Evolutionary conservation across 345 rosid genomes (phyloP), one percentile per base, ranked within the genome.

Genomic region (Moricandia arvensis): DNA sequence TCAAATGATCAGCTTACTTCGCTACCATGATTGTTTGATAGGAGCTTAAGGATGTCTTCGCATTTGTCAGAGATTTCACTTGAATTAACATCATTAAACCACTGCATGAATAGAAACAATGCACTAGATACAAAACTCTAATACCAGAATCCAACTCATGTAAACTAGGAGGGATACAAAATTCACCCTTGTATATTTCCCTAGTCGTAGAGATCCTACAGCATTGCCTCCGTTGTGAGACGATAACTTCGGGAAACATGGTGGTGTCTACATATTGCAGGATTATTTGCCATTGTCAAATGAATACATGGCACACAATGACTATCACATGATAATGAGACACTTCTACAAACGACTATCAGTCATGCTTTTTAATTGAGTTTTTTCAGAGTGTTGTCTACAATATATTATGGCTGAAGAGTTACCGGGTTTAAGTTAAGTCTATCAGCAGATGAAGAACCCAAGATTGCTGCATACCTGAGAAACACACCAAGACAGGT

Each of bases 391-490:
- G 26, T 64, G 43, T 26, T 62, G 58, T 49, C 57, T 54, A 55
- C 9, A 54, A 70, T 30, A n/a, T 30, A 54, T 37, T 38, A 53
- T 24, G 61, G 53, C 41, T 71, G 57, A 59, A 72, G 24, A 33
- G 16, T 81, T 86, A 93, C 98, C 82, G 91, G 96, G 59, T 78
- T 83, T 75, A 90, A 45, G 76, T 74, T 57, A 75, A 84, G 74
- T 85, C 69, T 86, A 71, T 81, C 83, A 15, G 63, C 69, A 58
- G 89, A 84, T 43, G 89, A 80, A 68, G 94, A 80, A 75, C 98
- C 98, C 84, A 90, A 77, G 35, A 93, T 87, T 80, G 91, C 91
- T 75, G 97, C 90, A 86, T 92, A 89, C 79, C 97, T 92, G 78
- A 73, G 57, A 73, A 51, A 53, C 16, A 73, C 38, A 79, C 53